phyloP scores from a whole-genome alignment of 768 basidiomycete genomes.

The Hygrocybe punicea region DNA sequence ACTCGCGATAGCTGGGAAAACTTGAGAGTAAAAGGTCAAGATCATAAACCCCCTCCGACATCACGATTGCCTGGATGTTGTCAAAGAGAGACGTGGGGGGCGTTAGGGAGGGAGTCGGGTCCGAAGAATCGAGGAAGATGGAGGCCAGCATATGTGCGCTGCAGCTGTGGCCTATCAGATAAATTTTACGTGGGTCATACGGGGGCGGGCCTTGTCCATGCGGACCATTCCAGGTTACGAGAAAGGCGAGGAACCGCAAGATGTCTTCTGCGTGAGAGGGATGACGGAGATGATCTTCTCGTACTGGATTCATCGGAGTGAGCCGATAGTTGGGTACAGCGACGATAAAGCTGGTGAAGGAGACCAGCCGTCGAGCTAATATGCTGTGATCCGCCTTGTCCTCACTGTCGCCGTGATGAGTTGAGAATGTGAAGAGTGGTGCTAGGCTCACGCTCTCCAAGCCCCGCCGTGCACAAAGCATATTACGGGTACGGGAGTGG shows the following conservation, averaged over 20 bases:
- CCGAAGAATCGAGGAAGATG: slow-evolving; percentile 57
- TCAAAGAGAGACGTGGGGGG: slow-evolving; percentile 43
- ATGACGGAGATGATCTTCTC: slow-evolving; percentile 48
- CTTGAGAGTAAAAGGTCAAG: slow-evolving; percentile 57
- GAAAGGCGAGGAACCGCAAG: slow-evolving; percentile 57
- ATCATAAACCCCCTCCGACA: slow-evolving; percentile 80
- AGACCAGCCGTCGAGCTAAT: slow-evolving; percentile 53
- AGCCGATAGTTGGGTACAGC: slow-evolving; percentile 78
- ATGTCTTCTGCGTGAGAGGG: slow-evolving; percentile 69
- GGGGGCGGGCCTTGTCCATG: slow-evolving; percentile 21
- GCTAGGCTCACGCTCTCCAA: slow-evolving; percentile 63
- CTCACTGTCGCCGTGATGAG: slow-evolving; percentile 44
- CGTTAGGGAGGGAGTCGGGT: slow-evolving; percentile 40
- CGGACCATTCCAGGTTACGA: slow-evolving; percentile 45
- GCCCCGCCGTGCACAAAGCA: slow-evolving; percentile 83
- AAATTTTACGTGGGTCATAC: slow-evolving; percentile 44
- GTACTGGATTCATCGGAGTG: slow-evolving; percentile 44
- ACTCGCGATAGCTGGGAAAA: slow-evolving; percentile 64
- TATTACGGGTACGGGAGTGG: slow-evolving; percentile 41
- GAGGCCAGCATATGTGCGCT: slow-evolving; percentile 75
- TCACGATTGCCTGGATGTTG: slow-evolving; percentile 51
- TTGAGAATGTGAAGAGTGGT: slow-evolving; percentile 5
- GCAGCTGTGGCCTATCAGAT: slow-evolving; percentile 77
- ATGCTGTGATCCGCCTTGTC: slow-evolving; percentile 61
- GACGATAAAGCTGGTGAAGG: slow-evolving; percentile 52